Evolutionary conservation across 1,284 basidiomycete genomes (phyloP).

Genomic region (Ganoderma boninense): DNA sequence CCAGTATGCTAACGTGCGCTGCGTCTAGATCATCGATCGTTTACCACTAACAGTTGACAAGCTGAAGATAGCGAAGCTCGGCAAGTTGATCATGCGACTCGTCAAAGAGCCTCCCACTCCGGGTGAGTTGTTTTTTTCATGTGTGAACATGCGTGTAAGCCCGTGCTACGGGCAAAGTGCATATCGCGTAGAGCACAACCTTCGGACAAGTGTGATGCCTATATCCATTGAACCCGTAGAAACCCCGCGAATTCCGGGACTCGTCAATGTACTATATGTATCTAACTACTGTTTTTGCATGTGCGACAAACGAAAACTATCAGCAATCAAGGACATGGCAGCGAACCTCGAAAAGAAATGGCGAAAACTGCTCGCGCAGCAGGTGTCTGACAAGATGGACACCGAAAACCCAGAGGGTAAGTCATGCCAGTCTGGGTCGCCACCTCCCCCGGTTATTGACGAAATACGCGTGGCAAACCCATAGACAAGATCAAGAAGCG

Average conservation of each 20-base stretch:
- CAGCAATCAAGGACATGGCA: conserved; percentile 92
- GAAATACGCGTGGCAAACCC: conserved; percentile 22
- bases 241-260: conserved; percentile 8
- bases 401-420: conserved; percentile 68
- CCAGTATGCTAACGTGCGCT: neutral
- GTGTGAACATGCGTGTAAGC: neutral
- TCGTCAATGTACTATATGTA: conserved; percentile 54
- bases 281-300: conserved; percentile 61
- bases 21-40: conserved; percentile 77
- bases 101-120: conserved; percentile 72
- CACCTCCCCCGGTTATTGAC: conserved; percentile 16
- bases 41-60: conserved; percentile 75
- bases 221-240: conserved; percentile 24
- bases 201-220: conserved; percentile 20
- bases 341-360: conserved; percentile 84
- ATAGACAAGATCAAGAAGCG: conserved; percentile 78
- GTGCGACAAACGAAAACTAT: conserved; percentile 39
- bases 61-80: conserved; percentile 74
- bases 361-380: conserved; percentile 62
- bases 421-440: conserved; percentile 62
- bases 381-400: conserved; percentile 52
- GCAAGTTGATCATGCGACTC: conserved; percentile 77
- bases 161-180: conserved; percentile 11
- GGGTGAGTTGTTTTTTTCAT: conserved; percentile 59
- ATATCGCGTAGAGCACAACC: conserved; percentile 8